A percentile compares a stretch with the other conserved stretches of the same genome.
Evolutionary conservation across 2,329 filamentous ascomycete species (phyloP).

Genomic region (Arthroderma sp.): DNA sequence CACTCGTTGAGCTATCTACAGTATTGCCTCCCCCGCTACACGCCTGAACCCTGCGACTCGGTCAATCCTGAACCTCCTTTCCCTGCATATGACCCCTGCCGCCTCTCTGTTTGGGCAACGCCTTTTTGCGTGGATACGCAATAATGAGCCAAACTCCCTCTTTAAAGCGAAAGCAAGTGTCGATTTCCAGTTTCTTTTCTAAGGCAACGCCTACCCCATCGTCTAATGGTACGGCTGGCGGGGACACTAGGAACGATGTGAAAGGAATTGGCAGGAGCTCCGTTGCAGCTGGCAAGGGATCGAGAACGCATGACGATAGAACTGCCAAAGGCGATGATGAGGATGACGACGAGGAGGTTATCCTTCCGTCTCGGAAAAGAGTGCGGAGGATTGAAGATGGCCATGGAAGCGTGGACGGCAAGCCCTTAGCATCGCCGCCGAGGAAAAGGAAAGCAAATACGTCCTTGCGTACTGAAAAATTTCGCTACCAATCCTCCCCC

Average conservation of each 20-base stretch:
- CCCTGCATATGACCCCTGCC: too few species aligned
- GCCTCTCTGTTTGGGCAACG: too few species aligned
- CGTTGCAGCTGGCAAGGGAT: too few species aligned
- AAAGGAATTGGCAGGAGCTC: background rate
- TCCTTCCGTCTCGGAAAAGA: constrained; percentile 29
- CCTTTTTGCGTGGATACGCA: too few species aligned
- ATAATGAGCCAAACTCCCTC: constrained; percentile 12
- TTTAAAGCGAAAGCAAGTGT: constrained; percentile 41
- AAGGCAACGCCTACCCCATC: constrained; percentile 34
- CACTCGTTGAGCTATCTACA: too few species aligned
- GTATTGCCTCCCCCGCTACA: too few species aligned
- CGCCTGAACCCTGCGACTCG: too few species aligned
- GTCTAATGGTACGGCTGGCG: background rate
- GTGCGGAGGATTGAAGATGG: constrained; percentile 15
- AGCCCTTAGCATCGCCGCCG: constrained; percentile 5
- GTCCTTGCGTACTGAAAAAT: constrained; percentile 42
- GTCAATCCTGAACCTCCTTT: too few species aligned
- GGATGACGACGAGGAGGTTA: constrained; percentile 26
- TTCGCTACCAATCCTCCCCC: constrained; percentile 44
- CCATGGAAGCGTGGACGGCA: constrained; percentile 6
- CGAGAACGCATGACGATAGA: background rate
- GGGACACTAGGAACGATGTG: background rate
- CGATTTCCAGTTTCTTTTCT: constrained; percentile 76
- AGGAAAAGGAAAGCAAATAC: constrained; percentile 6
- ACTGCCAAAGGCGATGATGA: constrained; percentile 19